Conservation (phyloP, 495 filamentous ascomycete genomes). For the Thozetella sp. region DNA sequence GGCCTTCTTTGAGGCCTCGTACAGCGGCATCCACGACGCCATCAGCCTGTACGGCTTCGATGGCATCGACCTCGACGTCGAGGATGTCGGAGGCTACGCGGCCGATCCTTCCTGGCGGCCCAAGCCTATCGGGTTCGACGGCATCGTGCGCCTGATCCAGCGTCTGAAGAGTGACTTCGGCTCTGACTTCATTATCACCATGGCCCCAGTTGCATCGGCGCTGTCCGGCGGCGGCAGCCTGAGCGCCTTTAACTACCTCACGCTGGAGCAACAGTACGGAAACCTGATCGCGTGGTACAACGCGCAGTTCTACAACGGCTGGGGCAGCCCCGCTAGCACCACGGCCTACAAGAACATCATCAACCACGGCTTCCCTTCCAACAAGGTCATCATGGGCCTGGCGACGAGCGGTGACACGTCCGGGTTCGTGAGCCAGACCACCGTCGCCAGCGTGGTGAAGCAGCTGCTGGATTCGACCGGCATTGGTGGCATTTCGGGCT, state of each 20-base stretch:
- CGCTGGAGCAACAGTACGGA: slow-evolving; percentile 58
- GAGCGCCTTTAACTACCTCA: slow-evolving; percentile 64
- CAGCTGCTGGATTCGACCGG: slow-evolving; percentile 35
- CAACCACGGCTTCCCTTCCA: slow-evolving; percentile 55
- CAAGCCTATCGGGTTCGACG: slow-evolving; percentile 53
- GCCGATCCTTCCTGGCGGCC: background rate
- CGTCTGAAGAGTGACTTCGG: slow-evolving; percentile 65
- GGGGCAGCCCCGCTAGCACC: slow-evolving; percentile 58
- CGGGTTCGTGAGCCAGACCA: slow-evolving; percentile 6
- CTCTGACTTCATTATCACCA: slow-evolving; percentile 61
- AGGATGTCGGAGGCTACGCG: slow-evolving; percentile 40
- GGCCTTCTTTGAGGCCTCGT: slow-evolving; percentile 54
- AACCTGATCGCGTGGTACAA: slow-evolving; percentile 71
- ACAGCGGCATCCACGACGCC: slow-evolving; percentile 53
- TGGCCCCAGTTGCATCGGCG: slow-evolving; percentile 69
- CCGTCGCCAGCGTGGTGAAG: slow-evolving; percentile 29
- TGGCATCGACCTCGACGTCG: slow-evolving; percentile 72
- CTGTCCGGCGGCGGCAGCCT: slow-evolving; percentile 49
- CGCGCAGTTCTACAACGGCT: slow-evolving; percentile 73
- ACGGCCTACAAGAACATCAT: slow-evolving; percentile 61
- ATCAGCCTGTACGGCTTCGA: slow-evolving; percentile 54
- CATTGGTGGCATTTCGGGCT: slow-evolving; percentile 66
- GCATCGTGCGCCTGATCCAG: slow-evolving; percentile 64
- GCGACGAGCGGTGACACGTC: slow-evolving; percentile 62
- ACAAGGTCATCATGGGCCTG: slow-evolving; percentile 64